Evolutionary conservation across 106 monocot genomes (phyloP).

Genomic region (Phalaenopsis equestris): DNA sequence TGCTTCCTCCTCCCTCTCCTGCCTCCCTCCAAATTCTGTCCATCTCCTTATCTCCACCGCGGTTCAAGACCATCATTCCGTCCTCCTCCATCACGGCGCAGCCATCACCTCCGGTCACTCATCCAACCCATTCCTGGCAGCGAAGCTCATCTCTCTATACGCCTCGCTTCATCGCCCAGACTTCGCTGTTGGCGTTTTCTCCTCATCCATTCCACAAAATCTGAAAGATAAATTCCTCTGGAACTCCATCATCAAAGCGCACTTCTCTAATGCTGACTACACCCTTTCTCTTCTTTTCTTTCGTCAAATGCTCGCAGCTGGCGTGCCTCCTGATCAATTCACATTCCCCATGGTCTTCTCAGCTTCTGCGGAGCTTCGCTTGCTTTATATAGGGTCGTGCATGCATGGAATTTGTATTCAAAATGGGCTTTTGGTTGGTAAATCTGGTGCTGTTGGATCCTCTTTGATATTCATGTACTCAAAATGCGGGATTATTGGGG

Average conservation of each 20-base stretch:
- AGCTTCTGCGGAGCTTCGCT: slow-evolving; percentile 44
- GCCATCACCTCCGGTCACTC: slow-evolving; percentile 56
- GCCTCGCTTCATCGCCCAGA: slow-evolving; percentile 26
- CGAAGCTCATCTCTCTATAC: slow-evolving; percentile 84
- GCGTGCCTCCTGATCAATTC: slow-evolving; percentile 35
- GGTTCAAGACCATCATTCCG: slow-evolving; percentile 14
- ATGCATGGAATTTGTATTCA: slow-evolving; percentile 33
- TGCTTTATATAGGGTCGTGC: slow-evolving; percentile 18
- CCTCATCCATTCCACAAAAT: slow-evolving; percentile 11
- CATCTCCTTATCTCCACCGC: slow-evolving; percentile 23
- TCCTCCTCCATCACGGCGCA: slow-evolving; percentile 44
- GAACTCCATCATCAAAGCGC: slow-evolving; percentile 73
- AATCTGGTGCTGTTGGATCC: slow-evolving; percentile 32
- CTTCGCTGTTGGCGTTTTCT: slow-evolving; percentile 39
- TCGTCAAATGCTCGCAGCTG: slow-evolving; percentile 33
- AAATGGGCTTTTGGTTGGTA: slow-evolving; percentile 23
- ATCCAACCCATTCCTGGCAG: slow-evolving; percentile 44
- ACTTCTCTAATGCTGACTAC: slow-evolving; percentile 38
- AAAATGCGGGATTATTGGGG: slow-evolving; percentile 30
- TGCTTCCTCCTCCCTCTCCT: neutral
- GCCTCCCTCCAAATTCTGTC: slow-evolving; percentile 3
- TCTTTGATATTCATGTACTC: slow-evolving; percentile 67
- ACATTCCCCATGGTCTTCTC: slow-evolving; percentile 60
- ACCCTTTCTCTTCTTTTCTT: slow-evolving; percentile 21
- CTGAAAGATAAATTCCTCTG: slow-evolving; percentile 53